These are phyloP conservation scores for Xylaria sp. DNA, from an alignment of 2,329 filamentous ascomycete species.

Conservation along the genomic window DNA sequence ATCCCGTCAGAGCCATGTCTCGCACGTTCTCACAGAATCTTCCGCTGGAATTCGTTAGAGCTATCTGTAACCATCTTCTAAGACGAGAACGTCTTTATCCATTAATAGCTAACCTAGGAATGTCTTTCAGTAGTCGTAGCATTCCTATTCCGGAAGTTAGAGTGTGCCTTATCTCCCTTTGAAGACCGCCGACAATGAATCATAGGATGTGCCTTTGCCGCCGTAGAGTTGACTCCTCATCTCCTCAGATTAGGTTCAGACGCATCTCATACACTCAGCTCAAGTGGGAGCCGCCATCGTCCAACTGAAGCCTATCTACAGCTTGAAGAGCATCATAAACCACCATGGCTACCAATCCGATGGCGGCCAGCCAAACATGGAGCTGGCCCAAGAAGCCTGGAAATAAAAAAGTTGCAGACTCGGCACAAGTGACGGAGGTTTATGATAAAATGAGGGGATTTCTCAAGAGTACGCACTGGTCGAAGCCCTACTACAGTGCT, in stretches of 20 bases:
- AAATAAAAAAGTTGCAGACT: too few relatives aligned
- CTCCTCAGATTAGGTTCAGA: constrained; percentile 13
- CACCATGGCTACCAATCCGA: constrained; percentile 17
- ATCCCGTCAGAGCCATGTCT: constrained; percentile 23
- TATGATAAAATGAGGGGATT: constrained; percentile 50
- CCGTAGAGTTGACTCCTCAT: constrained; percentile 23
- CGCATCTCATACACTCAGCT: constrained; percentile 7
- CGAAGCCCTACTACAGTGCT: constrained; percentile 55
- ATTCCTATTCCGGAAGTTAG: constrained; percentile 39
- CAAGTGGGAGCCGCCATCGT: constrained; percentile 16
- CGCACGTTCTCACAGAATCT: constrained; percentile 17
- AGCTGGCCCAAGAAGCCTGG: background rate
- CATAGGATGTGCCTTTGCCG: constrained; percentile 22
- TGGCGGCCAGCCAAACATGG: background rate
- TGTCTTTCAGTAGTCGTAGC: constrained; percentile 37
- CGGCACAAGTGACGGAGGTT: constrained; percentile 38
- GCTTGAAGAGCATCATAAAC: constrained; percentile 15
- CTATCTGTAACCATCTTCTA: background rate
- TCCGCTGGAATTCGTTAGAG: constrained; percentile 19
- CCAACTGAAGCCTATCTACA: constrained; percentile 11
- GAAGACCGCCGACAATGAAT: constrained; percentile 43
- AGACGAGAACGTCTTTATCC: constrained; percentile 36
- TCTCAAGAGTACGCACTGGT: constrained; percentile 54
- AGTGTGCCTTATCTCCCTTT: constrained; percentile 39
- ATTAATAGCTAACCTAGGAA: constrained; percentile 22